Evolutionary conservation across 2,329 filamentous ascomycete species (phyloP).

Genomic region (Colletotrichum noveboracense): DNA sequence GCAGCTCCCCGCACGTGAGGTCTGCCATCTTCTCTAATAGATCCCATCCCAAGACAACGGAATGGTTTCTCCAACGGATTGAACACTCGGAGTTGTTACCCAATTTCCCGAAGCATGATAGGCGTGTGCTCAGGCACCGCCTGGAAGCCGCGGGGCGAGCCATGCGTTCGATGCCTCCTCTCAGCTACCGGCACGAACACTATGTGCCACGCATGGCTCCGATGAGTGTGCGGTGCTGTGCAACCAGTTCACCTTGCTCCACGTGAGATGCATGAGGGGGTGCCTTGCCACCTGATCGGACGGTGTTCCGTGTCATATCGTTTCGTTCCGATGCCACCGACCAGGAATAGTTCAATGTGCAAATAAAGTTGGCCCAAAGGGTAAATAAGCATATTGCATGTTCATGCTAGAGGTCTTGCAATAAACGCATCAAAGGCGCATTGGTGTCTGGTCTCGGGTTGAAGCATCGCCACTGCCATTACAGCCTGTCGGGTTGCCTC

Average conservation of each 20-base stretch:
- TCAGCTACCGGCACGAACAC: background rate
- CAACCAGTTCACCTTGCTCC: background rate
- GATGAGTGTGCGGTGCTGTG: background rate
- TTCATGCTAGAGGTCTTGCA: background rate
- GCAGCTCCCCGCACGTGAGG: background rate
- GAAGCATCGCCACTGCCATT: background rate
- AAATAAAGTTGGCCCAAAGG: background rate
- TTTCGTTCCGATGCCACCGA: background rate
- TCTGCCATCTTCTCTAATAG: background rate
- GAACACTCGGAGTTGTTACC: background rate
- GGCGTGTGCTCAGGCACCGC: background rate
- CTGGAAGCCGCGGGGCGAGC: background rate
- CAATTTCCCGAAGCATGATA: background rate
- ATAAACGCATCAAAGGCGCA: background rate
- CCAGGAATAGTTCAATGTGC: background rate
- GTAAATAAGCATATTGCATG: background rate
- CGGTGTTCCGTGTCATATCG: background rate
- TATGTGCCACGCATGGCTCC: background rate
- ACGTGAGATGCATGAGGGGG: background rate
- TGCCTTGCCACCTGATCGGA: background rate
- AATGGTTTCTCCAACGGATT: background rate
- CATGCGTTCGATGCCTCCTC: background rate
- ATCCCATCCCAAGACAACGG: background rate
- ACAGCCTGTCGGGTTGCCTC: background rate
- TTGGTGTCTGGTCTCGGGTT: background rate